Conservation (phyloP, 2,329 filamentous ascomycete genomes). For the Thelonectria olida region DNA sequence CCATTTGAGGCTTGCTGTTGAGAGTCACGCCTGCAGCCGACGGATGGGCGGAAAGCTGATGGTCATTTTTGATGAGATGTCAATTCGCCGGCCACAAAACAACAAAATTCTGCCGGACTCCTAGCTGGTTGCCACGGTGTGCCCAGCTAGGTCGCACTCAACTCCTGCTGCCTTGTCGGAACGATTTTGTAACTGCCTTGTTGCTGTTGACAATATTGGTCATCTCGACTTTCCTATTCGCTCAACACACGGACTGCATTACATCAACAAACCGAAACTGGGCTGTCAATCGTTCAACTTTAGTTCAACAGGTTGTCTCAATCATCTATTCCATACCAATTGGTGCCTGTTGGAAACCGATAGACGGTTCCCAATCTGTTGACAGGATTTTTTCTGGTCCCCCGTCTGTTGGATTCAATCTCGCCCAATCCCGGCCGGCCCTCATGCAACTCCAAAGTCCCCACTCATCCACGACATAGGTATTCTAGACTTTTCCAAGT, state of each 20-base stretch:
- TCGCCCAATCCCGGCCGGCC: conserved; percentile 12
- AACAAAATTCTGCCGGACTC: conserved; percentile 25
- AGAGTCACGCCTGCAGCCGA: conserved; percentile 31
- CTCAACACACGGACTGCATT: conserved; percentile 11
- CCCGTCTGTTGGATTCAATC: conserved; percentile 1
- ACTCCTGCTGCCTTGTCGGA: conserved; percentile 23
- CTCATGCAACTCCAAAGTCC: conserved; percentile 1
- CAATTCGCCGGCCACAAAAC: conserved; percentile 32
- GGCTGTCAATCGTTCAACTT: neutral
- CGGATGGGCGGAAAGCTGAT: conserved; percentile 39
- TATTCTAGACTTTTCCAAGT: conserved; percentile 17
- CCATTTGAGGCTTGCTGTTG: conserved; percentile 40
- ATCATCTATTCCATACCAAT: conserved; percentile 20
- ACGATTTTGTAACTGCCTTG: conserved; percentile 21
- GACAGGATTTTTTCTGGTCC: conserved; percentile 1
- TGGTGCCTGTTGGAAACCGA: conserved; percentile 14
- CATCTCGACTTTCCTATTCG: conserved; percentile 18
- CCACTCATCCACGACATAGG: conserved; percentile 15
- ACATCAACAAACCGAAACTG: conserved; percentile 8
- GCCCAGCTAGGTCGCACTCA: conserved; percentile 32
- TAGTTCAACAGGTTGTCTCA: neutral
- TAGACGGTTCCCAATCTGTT: neutral
- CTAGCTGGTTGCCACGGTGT: conserved; percentile 32
- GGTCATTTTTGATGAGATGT: conserved; percentile 37
- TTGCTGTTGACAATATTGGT: conserved; percentile 23